Evolutionary conservation across 805 yeast genomes (phyloP).

Genomic region (Torulaspora delbrueckii): DNA sequence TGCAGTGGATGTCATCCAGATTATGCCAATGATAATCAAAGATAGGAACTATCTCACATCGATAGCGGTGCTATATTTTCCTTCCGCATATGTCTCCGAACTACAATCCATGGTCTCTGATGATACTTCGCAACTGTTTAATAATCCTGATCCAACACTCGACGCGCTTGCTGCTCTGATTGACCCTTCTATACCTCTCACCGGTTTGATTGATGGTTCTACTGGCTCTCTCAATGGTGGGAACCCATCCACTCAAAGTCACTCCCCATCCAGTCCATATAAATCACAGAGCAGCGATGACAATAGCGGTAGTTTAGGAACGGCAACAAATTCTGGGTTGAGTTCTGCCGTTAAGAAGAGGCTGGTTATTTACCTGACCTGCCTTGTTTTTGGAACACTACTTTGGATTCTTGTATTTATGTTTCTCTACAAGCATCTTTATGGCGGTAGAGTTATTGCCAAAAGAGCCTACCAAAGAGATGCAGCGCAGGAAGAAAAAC

Average conservation of each 20-base stretch:
- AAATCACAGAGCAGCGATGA: not conserved
- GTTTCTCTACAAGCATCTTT: conserved; percentile 5
- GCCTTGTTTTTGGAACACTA: conserved; percentile 12
- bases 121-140: conserved; percentile 53
- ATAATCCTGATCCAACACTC: conserved; percentile 53
- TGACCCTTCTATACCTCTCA: conserved; percentile 41
- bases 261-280: not conserved
- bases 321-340: not conserved
- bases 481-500: not conserved
- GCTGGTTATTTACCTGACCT: conserved; percentile 15
- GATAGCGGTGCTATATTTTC: conserved; percentile 81
- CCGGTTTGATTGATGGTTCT: conserved; percentile 17
- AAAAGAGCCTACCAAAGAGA: not conserved
- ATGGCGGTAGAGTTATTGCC: not conserved
- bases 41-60: conserved; percentile 65
- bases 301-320: conserved; percentile 9
- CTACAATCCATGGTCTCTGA: conserved; percentile 50
- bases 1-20: conserved; percentile 44
- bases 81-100: conserved; percentile 44
- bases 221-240: conserved; percentile 12
- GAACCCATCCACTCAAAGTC: conserved; percentile 4
- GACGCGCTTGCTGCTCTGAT: conserved; percentile 61
- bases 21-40: conserved; percentile 69
- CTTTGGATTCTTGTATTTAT: conserved; percentile 13
- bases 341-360: conserved; percentile 8